Percentiles rank a stretch among this genome's conserved stretches.
Evolutionary conservation across 352 stramenopile species (phyloP).

Genomic region (Pythium dissimile): DNA sequence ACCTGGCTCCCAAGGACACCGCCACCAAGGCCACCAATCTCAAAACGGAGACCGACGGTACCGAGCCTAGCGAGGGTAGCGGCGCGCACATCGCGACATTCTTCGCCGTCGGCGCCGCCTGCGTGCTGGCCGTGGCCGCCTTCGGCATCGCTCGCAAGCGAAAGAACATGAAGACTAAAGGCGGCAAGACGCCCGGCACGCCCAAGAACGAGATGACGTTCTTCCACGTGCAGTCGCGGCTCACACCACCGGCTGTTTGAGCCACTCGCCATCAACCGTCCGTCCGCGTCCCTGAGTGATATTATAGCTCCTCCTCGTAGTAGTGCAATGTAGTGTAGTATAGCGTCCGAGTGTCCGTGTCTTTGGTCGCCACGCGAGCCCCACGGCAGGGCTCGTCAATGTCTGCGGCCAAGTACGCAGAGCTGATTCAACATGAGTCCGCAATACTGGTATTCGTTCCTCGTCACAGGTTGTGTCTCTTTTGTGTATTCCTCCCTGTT

Average conservation of each 20-base stretch:
- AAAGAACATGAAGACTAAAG: conserved; percentile 17
- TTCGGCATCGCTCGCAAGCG: conserved; percentile 17
- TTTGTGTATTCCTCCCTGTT: neutral
- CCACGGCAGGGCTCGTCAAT: neutral
- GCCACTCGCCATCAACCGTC: too few species aligned
- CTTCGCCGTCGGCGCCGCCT: conserved; percentile 15
- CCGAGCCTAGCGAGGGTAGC: neutral
- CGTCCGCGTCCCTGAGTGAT: too few species aligned
- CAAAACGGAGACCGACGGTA: conserved; percentile 6
- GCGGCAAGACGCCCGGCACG: conserved; percentile 27
- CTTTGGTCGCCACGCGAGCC: neutral
- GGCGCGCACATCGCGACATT: conserved; percentile 13
- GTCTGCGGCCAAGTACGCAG: neutral
- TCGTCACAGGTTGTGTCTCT: conserved; percentile 1
- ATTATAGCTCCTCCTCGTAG: conserved; percentile 3
- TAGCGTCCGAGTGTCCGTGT: neutral
- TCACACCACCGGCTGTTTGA: conserved; percentile 31
- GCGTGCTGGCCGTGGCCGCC: conserved; percentile 23
- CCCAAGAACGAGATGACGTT: conserved; percentile 31
- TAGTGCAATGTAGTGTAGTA: too few species aligned
- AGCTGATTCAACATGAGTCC: too few species aligned
- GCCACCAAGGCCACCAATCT: conserved; percentile 12
- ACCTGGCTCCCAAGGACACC: too few species aligned
- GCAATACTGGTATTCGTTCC: too few species aligned
- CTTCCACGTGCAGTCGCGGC: conserved; percentile 33